These are phyloP conservation scores for Incumbomyces lentus DNA, from an alignment of 2,329 filamentous ascomycete species.

Conservation along the genomic window DNA sequence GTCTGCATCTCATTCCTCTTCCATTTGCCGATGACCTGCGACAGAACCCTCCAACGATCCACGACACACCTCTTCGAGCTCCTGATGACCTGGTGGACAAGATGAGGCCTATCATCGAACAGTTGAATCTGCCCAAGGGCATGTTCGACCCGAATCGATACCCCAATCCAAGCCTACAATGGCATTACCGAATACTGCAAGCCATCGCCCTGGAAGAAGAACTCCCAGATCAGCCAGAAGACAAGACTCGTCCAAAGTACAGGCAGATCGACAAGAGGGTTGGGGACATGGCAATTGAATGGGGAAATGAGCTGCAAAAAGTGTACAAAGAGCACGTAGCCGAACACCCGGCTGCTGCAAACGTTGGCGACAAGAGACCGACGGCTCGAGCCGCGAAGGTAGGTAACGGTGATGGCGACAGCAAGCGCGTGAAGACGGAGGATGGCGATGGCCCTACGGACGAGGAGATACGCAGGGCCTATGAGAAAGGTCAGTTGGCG, in stretches of 20 bases:
- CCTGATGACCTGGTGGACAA: conserved; percentile 65
- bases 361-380: conserved; percentile 39
- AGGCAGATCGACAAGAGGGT: conserved; percentile 83
- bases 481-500: conserved; percentile 33
- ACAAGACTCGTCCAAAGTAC: conserved; percentile 75
- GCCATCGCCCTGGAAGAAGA: conserved; percentile 87
- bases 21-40: conserved; percentile 86
- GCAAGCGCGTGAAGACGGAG: conserved; percentile 40
- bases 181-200: conserved; percentile 94
- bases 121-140: conserved; percentile 77
- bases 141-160: conserved; percentile 78
- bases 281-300: conserved; percentile 66
- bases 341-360: conserved; percentile 30
- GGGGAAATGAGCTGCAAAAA: conserved; percentile 58
- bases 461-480: conserved; percentile 32
- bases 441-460: conserved; percentile 19
- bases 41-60: conserved; percentile 53
- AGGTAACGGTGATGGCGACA: conserved; percentile 17
- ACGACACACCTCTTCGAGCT: conserved; percentile 38
- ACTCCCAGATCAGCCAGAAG: conserved; percentile 60
- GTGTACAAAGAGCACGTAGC: conserved; percentile 40
- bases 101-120: conserved; percentile 71
- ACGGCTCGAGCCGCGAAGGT: conserved; percentile 7
- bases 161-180: conserved; percentile 85
- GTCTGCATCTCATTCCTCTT: conserved; percentile 54